Evolutionary conservation across 441 rosid genomes (phyloP), one percentile per base, ranked within the genome.

Genomic region (Adansonia grandidieri): DNA sequence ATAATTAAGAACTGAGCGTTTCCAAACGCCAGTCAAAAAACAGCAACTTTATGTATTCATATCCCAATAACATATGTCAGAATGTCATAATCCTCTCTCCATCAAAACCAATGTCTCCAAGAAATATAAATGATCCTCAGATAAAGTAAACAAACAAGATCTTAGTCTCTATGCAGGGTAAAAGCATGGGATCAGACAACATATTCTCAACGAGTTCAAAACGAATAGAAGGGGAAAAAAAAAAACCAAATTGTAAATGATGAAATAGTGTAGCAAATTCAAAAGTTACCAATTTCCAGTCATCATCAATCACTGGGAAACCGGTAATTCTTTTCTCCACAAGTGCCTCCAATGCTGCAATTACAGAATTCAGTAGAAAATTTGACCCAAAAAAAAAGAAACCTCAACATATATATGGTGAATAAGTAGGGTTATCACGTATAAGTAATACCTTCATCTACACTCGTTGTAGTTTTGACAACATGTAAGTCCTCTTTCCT

Each of bases 321-420:
- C 97, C 98, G 3, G 94, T 88, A 73, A 91, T 71, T 85, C 92
- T 89, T 85, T 88, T 89, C 91, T 92, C 94, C 79, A 90, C 97
- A 24, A 91, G 84, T 76, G 84, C 82, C 82, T 88, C 93, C 82
- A 90, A 80, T 40, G 97, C 98, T 92, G 89, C 79, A 78, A 57
- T 13, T 9, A 22, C 56, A n/a, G 15, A 68, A 62, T 48, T 24
- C 65, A 66, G 13, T 20, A 17, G 17, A 54, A 19, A 37, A 65
- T 15, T 47, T 67, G 57, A 66, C 14, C 1, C 3, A 19, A 65
- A 66, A 57, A 15, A 63, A 63, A 63, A 71, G 8, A 62, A 7
- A 75, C 2, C 20, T 37, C 3, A 2, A 4, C 57, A 32, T 48
- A 54, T 32, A 13, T 1, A 47, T 48, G 24, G 37, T 37, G 13